Evolutionary conservation across 2,329 filamentous ascomycete genomes (phyloP).

Genomic region (Talaromyces sp.): DNA sequence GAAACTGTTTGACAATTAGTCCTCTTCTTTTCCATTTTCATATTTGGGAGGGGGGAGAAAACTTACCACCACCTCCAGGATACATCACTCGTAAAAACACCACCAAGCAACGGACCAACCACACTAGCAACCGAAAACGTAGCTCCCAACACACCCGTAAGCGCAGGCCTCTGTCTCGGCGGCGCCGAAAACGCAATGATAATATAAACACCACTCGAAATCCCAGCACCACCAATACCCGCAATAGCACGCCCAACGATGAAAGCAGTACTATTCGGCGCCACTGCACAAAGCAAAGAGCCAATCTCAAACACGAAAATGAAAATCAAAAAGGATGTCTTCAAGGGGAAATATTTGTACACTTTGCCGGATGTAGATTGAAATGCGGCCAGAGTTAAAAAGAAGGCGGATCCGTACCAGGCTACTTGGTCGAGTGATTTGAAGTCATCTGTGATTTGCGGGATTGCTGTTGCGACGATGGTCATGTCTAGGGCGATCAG

Average conservation of each 20-base stretch:
- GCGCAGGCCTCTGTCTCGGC: conserved; percentile 17
- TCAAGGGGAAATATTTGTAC: conserved; percentile 35
- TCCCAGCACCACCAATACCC: conserved; percentile 36
- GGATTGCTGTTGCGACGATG: conserved; percentile 37
- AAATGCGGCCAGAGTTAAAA: conserved; percentile 36
- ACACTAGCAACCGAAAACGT: conserved; percentile 53
- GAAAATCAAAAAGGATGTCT: conserved; percentile 34
- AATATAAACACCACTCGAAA: conserved; percentile 30
- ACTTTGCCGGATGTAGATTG: conserved; percentile 35
- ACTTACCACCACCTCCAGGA: conserved; percentile 46
- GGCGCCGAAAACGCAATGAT: conserved; percentile 28
- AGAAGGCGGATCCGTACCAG: conserved; percentile 40
- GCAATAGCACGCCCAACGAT: conserved; percentile 42
- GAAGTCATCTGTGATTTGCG: conserved; percentile 30
- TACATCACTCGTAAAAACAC: conserved; percentile 46
- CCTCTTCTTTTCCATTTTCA: background rate
- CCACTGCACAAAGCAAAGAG: conserved; percentile 41
- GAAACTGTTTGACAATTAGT: conserved; percentile 24
- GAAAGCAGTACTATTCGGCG: conserved; percentile 34
- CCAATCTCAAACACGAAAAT: conserved; percentile 46
- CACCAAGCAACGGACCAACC: conserved; percentile 49
- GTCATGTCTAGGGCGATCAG: conserved; percentile 23
- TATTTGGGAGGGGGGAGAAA: too few relatives aligned
- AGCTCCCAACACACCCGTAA: conserved; percentile 49
- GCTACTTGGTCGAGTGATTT: conserved; percentile 33